phyloP scores from a whole-genome alignment of 805 yeast genomes.

The Ogataea haglerorum region DNA sequence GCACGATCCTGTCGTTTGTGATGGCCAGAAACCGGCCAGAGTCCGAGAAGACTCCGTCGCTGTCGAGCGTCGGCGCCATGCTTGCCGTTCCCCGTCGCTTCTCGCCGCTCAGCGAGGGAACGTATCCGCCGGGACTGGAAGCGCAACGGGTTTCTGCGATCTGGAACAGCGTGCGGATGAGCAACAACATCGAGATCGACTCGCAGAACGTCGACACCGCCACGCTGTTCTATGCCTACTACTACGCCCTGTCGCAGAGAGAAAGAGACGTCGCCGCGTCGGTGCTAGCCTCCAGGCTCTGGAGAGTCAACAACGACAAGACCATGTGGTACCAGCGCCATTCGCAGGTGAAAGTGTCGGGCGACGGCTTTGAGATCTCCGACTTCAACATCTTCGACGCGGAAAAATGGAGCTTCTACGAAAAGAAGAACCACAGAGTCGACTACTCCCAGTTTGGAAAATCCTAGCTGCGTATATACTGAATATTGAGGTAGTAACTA shows the following conservation, averaged over 20 bases:
- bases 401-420: constrained; percentile 41
- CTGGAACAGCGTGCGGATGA: constrained; percentile 29
- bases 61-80: constrained; percentile 25
- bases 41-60: constrained; percentile 15
- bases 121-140: constrained; percentile 33
- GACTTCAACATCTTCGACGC: constrained; percentile 44
- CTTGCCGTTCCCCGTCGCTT: constrained; percentile 25
- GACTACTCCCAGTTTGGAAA: constrained; percentile 30
- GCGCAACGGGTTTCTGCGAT: constrained; percentile 32
- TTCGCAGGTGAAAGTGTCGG: constrained; percentile 36
- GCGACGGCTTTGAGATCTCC: constrained; percentile 40
- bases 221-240: constrained; percentile 43
- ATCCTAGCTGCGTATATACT: constrained; percentile 1
- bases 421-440: constrained; percentile 38
- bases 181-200: constrained; percentile 23
- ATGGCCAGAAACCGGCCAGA: constrained; percentile 22
- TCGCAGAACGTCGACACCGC: constrained; percentile 32
- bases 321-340: constrained; percentile 37
- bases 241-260: constrained; percentile 39
- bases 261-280: constrained; percentile 38
- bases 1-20: constrained; percentile 29
- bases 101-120: constrained; percentile 25
- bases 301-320: constrained; percentile 34
- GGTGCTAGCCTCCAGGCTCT: constrained; percentile 34
- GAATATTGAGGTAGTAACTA: background rate